A percentile compares a stretch with the other conserved stretches of the same genome.
These are phyloP conservation scores for Plasmopara viticola DNA, from an alignment of 352 stramenopile genomes.

Conservation along the genomic window DNA sequence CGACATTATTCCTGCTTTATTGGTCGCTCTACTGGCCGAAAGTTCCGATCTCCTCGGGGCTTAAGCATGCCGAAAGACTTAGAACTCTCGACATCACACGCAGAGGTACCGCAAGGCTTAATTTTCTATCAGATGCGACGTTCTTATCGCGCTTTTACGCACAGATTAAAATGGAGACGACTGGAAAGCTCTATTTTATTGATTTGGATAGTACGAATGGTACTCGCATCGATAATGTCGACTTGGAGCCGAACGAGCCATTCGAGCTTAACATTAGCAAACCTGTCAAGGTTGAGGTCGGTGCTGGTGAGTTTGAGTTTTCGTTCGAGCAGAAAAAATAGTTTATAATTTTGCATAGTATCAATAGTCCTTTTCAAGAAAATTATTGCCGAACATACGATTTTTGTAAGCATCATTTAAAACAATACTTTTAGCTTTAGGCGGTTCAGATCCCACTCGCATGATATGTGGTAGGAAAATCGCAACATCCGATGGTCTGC, in stretches of 20 bases:
- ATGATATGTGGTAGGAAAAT: too few relatives aligned
- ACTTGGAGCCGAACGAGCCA: slow-evolving; percentile 42
- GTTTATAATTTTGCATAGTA: too few relatives aligned
- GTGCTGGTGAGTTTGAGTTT: slow-evolving; percentile 47
- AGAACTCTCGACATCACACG: slow-evolving; percentile 80
- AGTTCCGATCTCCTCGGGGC: slow-evolving; percentile 63
- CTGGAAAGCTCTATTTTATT: slow-evolving; percentile 56
- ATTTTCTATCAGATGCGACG: background rate
- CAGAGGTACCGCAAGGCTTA: slow-evolving; percentile 31
- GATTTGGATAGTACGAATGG: slow-evolving; percentile 83
- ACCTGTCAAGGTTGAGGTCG: slow-evolving; percentile 45
- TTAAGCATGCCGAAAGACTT: slow-evolving; percentile 74
- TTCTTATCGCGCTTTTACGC: background rate
- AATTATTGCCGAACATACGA: slow-evolving; percentile 3
- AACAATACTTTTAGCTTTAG: too few relatives aligned
- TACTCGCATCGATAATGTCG: slow-evolving; percentile 53
- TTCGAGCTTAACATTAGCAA: slow-evolving; percentile 36
- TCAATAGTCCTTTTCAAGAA: too few relatives aligned
- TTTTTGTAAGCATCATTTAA: too few relatives aligned
- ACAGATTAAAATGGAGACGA: slow-evolving; percentile 59
- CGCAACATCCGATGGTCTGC: too few relatives aligned
- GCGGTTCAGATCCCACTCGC: too few relatives aligned
- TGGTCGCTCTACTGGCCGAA: slow-evolving; percentile 71
- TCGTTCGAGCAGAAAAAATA: slow-evolving; percentile 42
- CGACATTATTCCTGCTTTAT: slow-evolving; percentile 57